Base-by-base conservation (phyloP, 2,329 filamentous ascomycete genomes). In the Emericellopsis atlantica region DNA sequence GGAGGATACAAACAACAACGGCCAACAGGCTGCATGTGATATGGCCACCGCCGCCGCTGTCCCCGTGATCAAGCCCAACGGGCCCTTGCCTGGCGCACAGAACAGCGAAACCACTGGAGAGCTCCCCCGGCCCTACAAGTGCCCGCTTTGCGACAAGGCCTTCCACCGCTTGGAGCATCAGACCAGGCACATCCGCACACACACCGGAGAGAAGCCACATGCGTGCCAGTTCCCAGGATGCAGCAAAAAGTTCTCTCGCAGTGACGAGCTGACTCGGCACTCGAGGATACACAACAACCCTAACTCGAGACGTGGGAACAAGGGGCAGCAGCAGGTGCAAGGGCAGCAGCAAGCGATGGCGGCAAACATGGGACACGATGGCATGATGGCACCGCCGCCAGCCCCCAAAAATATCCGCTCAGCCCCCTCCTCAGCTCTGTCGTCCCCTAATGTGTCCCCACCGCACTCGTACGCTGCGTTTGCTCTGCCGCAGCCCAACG, bases 251-350 rank as follows among this genome's bases (percentile, higher is more conserved):
- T 96, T 98, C 69, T 94, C 86, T 48, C 81, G 90, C 48, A 95
- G 90, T 11, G 90, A 98, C 58, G 90, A 98, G 66, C 73, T 98
- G 51, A 98, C 92, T 46, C 81, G 90, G 46, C 90, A 98, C 66
- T 95, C 90, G 59, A 79, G 90, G 60, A 98, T 98, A 67, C 90
- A 98, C 76, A 95, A 86, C 77, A 98, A 96, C 66, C 90, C 92
- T 44, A 96, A 96, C 72, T 95, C 89, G 43, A 76, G 92, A 57
- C 74, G 90, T 56, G 89, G 87, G 49, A 93, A 94, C 72, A 95
- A 95, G 70, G 78, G 62, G 50, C 62, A 69, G 42, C 59, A 61
- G 37, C 57, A 58, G 38, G 56, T 58, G 31, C 52, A 51, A 40
- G 51, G 51, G 40, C 52, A 56, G 16, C 54, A 55, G 40, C 52